Base-by-base conservation (phyloP, 345 rosid genomes). In the Populus euphratica region DNA sequence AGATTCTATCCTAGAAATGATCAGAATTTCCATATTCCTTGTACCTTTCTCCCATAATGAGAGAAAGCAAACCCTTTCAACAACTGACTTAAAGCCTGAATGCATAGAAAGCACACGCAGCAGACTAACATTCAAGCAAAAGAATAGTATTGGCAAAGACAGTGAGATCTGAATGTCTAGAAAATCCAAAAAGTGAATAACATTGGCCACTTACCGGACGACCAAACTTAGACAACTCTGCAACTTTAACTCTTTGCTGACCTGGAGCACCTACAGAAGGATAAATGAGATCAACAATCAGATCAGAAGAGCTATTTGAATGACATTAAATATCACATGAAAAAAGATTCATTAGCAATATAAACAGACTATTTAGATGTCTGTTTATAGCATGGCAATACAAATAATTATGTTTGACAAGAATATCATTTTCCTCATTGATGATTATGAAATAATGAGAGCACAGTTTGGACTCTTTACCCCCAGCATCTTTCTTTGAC, bases 171-270 rank as follows among this genome's bases (percentile, higher is more conserved):
- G n/a, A 35, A 21, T 35, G 16, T 67, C 18, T 41, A 49, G 16
- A 67, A 3, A 27, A 33, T 12, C 38, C 18, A 44, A 62, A 47
- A 10, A 70, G 25, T 31, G 23, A 17, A 43, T 14, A 33, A 13
- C 5, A 62, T 20, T 36, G 70, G 12, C 68, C 70, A 87, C 93
- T 86, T 80, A 91, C 93, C n/a, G 93, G 91, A 69, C 91, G 89
- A 41, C 93, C 91, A 83, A 90, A 90, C 80, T 86, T 91, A 52
- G 96, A 86, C 76, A 91, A 68, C 67, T 90, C 93, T 11, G 88
- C 69, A 79, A 77, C 88, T 76, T 91, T 91, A 56, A 89, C 86
- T 77, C 87, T 90, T 73, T 86, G 97, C 72, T 85, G 91, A 84
- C 98, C 97, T 29, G 97, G 99, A 61, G 74, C 72, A 67, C 98